A percentile compares a stretch with the other conserved stretches of the same genome.
phyloP scores from a whole-genome alignment of 768 basidiomycete genomes.

The Boletus insuetus region DNA sequence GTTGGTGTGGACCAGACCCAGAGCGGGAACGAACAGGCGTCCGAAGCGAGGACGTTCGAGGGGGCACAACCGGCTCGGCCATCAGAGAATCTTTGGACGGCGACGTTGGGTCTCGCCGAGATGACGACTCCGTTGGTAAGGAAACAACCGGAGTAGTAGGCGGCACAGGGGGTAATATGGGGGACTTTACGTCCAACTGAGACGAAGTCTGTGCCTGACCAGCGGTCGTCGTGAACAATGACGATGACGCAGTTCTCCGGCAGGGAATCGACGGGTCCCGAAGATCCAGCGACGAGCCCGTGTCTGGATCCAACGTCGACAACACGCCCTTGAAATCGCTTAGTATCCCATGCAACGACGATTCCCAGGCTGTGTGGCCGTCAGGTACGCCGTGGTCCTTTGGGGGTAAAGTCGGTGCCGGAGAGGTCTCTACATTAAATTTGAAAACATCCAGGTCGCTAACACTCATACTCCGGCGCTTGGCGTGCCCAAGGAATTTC shows the following conservation, averaged over 20 bases:
- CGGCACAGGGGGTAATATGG: constrained; percentile 13
- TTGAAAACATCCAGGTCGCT: constrained; percentile 60
- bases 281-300: constrained; percentile 54
- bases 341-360: constrained; percentile 56
- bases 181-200: constrained; percentile 20
- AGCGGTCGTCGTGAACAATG: constrained; percentile 38
- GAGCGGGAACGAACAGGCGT: constrained; percentile 32
- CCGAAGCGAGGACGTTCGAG: constrained; percentile 31
- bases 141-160: constrained; percentile 24
- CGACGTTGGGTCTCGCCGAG: constrained; percentile 34
- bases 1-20: constrained; percentile 26
- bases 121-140: constrained; percentile 21
- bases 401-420: constrained; percentile 37
- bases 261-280: constrained; percentile 61
- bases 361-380: constrained; percentile 37
- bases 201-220: constrained; percentile 24
- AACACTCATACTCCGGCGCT: constrained; percentile 73
- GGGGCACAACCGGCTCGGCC: constrained; percentile 30
- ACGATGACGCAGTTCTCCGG: constrained; percentile 38
- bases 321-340: constrained; percentile 74
- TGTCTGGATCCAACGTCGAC: constrained; percentile 59
- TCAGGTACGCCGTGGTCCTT: constrained; percentile 25
- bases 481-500: constrained; percentile 34
- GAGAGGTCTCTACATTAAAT: constrained; percentile 35
- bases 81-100: constrained; percentile 51